Evolutionary conservation across 2,329 filamentous ascomycete genomes (phyloP).

Genomic region (Raffaelea albimanens): DNA sequence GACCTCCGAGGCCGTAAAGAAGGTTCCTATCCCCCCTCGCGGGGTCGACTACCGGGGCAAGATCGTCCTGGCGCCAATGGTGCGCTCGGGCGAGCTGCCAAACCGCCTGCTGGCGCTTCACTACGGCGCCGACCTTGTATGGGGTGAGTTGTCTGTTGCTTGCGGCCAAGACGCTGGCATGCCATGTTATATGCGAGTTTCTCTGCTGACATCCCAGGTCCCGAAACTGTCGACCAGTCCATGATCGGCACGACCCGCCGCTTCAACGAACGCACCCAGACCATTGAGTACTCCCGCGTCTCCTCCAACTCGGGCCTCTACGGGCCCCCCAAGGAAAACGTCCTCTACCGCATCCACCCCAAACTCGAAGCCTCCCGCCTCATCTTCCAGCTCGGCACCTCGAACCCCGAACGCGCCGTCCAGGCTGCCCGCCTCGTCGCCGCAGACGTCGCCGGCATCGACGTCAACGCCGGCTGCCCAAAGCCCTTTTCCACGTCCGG

Average conservation of each 20-base stretch:
- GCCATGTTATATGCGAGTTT: too few relatives aligned
- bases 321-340: slow-evolving; percentile 47
- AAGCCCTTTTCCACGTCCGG: slow-evolving; percentile 91
- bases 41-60: slow-evolving; percentile 93
- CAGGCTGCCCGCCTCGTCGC: slow-evolving; percentile 77
- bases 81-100: slow-evolving; percentile 90
- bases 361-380: slow-evolving; percentile 63
- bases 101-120: slow-evolving; percentile 80
- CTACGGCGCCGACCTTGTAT: slow-evolving; percentile 94
- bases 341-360: slow-evolving; percentile 81
- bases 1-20: slow-evolving; percentile 46
- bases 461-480: slow-evolving; percentile 96
- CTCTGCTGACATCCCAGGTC: slow-evolving; percentile 43
- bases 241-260: slow-evolving; percentile 79
- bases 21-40: slow-evolving; percentile 73
- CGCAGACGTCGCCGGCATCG: slow-evolving; percentile 81
- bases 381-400: slow-evolving; percentile 88
- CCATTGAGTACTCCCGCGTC: slow-evolving; percentile 74
- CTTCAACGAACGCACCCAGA: slow-evolving; percentile 65
- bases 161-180: too few relatives aligned
- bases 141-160: slow-evolving; percentile 49
- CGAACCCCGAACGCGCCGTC: slow-evolving; percentile 73
- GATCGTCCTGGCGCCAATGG: slow-evolving; percentile 94
- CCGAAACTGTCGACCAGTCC: slow-evolving; percentile 86
- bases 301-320: slow-evolving; percentile 60